Evolutionary conservation across 192 early-diverging fungal species (phyloP).

Genomic region (Coemansia sp.): DNA sequence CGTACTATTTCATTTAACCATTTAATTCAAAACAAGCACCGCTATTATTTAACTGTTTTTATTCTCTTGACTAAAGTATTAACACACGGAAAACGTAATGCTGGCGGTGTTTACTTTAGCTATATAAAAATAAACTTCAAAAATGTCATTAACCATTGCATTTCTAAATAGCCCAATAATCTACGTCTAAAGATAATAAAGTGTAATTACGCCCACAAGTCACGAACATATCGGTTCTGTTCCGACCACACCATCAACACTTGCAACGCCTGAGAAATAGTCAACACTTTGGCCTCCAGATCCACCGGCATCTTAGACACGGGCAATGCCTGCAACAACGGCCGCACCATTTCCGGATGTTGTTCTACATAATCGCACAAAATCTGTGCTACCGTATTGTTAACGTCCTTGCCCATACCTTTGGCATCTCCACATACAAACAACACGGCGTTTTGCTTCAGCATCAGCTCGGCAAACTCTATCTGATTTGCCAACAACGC

Average conservation of each 20-base stretch:
- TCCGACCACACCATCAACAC: slow-evolving; percentile 60
- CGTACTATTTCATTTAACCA: no score
- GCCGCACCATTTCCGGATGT: slow-evolving; percentile 25
- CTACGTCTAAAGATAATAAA: background rate
- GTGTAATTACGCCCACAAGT: slow-evolving; percentile 40
- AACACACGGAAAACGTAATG: no score
- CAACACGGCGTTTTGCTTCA: slow-evolving; percentile 61
- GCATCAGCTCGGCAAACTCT: slow-evolving; percentile 61
- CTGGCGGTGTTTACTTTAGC: no score
- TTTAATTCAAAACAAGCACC: no score
- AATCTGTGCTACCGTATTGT: slow-evolving; percentile 72
- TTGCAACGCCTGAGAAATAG: slow-evolving; percentile 33
- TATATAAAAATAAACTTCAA: no score
- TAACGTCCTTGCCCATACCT: slow-evolving; percentile 87
- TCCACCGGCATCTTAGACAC: slow-evolving; percentile 49
- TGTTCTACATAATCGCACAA: slow-evolving; percentile 43
- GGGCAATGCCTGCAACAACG: slow-evolving; percentile 32
- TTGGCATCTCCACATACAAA: slow-evolving; percentile 85
- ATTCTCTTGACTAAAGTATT: no score
- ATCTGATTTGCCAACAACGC: slow-evolving; percentile 57
- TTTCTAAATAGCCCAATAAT: no score
- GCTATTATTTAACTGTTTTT: no score
- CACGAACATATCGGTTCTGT: slow-evolving; percentile 42
- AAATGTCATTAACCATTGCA: no score
- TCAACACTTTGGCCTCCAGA: background rate